Evolutionary conservation across 345 rosid genomes (phyloP), one percentile per base, ranked within the genome.

Genomic region (Citrus inodora): DNA sequence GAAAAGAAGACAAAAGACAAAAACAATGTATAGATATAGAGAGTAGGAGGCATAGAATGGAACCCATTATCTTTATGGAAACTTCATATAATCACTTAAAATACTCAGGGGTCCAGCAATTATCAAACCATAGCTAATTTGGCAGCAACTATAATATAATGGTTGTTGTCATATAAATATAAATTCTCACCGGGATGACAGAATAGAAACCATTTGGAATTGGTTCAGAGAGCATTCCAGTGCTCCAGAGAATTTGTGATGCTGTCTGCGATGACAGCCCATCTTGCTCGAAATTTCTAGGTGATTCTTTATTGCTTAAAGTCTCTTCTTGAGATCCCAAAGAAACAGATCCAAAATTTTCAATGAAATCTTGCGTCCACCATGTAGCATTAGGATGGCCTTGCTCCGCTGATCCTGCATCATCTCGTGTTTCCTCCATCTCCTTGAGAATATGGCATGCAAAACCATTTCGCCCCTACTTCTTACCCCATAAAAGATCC

Each of bases 201-300:
- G 89, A 96, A 79, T 94, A 94, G 86, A 96, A 96, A 74, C 98
- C 98, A 86, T 92, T 92, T 63, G 98, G 98, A 55, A 94, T 93
- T 2, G 86, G 89, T 38, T 91, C 93, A 70, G 92, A 88, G 71
- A 94, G 94, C 78, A 90, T 87, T 82, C 98, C 97, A 33, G 91
- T 94, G 83, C 84, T 94, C 98, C 98, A 97, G 37, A 94, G 97
- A 79, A 86, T 86, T 87, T 94, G 93, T 4, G 99, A 94, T 22
- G 96, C 97, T 67, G 89, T 92, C 81, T 76, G 90, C 55, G 90
- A 85, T 73, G 92, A 87, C 74, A 88, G 79, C 60, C 79, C 90
- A 86, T 91, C 93, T 79, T 89, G 88, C 74, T 86, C 97, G 77
- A 80, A 84, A 86, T 81, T 86, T 85, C 86, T 89, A 62, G 88